A percentile compares a stretch with the other conserved stretches of the same genome.
These are phyloP conservation scores for Colletotrichum sp. DNA, from an alignment of 2,329 filamentous ascomycete species.

Conservation along the genomic window DNA sequence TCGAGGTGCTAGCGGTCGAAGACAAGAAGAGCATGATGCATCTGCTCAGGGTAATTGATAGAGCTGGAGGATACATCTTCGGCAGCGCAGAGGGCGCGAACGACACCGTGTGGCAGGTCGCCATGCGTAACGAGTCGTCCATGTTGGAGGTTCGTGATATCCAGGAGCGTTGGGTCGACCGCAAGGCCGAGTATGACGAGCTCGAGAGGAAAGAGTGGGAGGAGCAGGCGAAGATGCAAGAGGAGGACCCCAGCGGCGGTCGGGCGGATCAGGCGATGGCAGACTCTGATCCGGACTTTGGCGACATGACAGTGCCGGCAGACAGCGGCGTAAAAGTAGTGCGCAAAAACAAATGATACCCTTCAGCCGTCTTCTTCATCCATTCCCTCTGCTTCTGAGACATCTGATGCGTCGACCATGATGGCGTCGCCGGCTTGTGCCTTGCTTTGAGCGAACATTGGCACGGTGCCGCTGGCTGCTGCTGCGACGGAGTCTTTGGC, in stretches of 20 bases:
- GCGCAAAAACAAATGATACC: conserved; percentile 63
- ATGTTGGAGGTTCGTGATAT: conserved; percentile 86
- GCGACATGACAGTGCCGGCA: conserved; percentile 54
- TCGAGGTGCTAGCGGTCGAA: conserved; percentile 93
- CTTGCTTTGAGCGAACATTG: conserved; percentile 44
- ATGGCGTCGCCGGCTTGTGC: conserved; percentile 69
- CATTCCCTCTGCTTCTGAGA: conserved; percentile 52
- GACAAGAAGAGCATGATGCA: conserved; percentile 98
- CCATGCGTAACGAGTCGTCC: conserved; percentile 79
- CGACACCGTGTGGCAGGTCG: conserved; percentile 96
- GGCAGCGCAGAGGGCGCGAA: conserved; percentile 90
- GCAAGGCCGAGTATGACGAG: conserved; percentile 86
- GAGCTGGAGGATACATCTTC: conserved; percentile 92
- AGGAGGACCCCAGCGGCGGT: conserved; percentile 26
- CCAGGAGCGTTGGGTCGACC: conserved; percentile 94
- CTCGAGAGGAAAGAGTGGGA: conserved; percentile 77
- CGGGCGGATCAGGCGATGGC: conserved; percentile 35
- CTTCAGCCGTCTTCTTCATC: conserved; percentile 49
- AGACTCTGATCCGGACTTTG: conserved; percentile 52
- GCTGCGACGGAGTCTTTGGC: conserved; percentile 49
- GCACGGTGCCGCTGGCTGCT: not conserved
- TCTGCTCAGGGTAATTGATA: conserved; percentile 85
- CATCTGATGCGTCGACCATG: conserved; percentile 41
- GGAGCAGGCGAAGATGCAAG: conserved; percentile 66
- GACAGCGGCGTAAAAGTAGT: conserved; percentile 76